Base-by-base conservation (phyloP, 192 early-diverging fungal genomes). In the Backusella luteola region DNA sequence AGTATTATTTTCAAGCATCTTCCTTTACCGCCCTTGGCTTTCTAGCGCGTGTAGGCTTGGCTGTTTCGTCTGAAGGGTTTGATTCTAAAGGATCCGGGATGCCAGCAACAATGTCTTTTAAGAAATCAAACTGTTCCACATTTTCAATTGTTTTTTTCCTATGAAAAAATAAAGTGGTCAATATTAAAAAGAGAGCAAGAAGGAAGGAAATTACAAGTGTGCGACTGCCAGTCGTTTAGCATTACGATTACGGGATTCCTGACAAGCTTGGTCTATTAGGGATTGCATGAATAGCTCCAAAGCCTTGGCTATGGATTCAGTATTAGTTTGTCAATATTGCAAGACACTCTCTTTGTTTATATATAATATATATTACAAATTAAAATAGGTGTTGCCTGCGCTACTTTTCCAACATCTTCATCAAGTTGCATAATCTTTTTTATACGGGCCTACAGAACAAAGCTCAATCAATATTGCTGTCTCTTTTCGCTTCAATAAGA, bases 351-450 rank as follows among this genome's bases (percentile, higher is more conserved):
- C 38, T 59, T 73, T 59, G 6, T 42, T 14, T 44, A 44, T 23
- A 34, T n/a, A n/a, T 9, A 9, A 39, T n/a, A 52, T 19, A 76
- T 87, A 84, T 85, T 91, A 89, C 95, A 97, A 63, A 98, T 96
- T 36, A 99, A 87, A 23, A 98, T 91, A 4, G 98, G 98, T 11
- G 98, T 99, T 26, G 95, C 96, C 77, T 96, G 94, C 1, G 97
- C 94, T 79, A 99, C 96, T 83, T 99, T 99, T 63, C 98, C 98
- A 2, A 99, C 96, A 79, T 99, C 98, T 67, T 99, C 98, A 83
- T 99, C 98, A 84, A 94, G 90, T 80, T 98, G 95, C 98, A 99
- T 99, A 74, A 99, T 99, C 90, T 98, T 97, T 81, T 99, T 99
- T 87, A 99, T 99, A 44, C 98, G 93, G 21, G 96, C 97, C 96